Percentiles rank a stretch among this genome's conserved stretches.
Conservation (phyloP, 73 alveolate species). For the Paramecium biaurelia region DNA sequence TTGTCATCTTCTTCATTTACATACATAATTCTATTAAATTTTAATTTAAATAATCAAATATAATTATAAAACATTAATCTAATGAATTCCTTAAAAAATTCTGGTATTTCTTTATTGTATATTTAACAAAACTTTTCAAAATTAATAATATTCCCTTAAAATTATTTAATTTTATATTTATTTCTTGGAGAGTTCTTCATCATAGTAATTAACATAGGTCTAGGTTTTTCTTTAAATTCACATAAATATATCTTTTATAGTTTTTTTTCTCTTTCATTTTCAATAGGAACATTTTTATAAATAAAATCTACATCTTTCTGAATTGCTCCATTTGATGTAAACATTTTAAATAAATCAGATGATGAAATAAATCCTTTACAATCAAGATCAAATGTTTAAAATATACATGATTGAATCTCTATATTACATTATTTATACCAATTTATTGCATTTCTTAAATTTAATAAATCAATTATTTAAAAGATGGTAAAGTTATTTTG, state of each 20-base stretch:
- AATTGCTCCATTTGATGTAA: not conserved
- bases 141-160: not conserved
- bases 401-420: not conserved
- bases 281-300: not conserved
- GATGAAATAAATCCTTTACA: not conserved
- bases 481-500: not conserved
- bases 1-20: not conserved
- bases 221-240: not conserved
- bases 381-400: constrained; percentile 2
- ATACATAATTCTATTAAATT: not conserved
- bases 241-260: not conserved
- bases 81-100: not conserved
- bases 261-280: not conserved
- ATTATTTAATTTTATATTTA: not conserved
- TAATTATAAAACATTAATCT: not conserved
- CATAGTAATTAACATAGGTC: not conserved
- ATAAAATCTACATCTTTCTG: not conserved
- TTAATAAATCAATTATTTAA: not conserved
- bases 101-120: not conserved
- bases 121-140: not conserved
- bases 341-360: not conserved
- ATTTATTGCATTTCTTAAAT: not conserved
- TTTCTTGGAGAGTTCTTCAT: not conserved
- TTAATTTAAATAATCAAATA: not conserved
- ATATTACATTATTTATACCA: not conserved